Evolutionary conservation across 495 filamentous ascomycete genomes (phyloP).

Genomic region (Zalerion maritima): DNA sequence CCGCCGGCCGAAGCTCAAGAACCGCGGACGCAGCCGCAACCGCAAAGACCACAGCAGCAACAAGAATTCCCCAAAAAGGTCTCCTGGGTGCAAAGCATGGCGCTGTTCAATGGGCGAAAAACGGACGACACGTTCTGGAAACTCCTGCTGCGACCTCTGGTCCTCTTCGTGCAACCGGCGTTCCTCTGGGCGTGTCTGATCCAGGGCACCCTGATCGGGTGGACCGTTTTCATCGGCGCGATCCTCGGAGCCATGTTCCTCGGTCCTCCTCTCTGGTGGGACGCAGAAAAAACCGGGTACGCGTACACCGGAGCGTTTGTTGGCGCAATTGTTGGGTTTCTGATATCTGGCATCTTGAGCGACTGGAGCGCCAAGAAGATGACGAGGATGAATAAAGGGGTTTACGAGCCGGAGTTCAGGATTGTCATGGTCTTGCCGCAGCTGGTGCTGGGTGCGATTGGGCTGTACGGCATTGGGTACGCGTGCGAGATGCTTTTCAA

Average conservation of each 20-base stretch:
- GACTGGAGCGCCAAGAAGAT: constrained; percentile 58
- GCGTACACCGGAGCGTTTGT: constrained; percentile 79
- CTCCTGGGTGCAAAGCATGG: constrained; percentile 40
- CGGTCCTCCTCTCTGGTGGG: constrained; percentile 64
- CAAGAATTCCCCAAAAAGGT: constrained; percentile 23
- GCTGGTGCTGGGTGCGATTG: constrained; percentile 59
- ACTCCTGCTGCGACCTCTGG: constrained; percentile 45
- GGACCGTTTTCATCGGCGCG: constrained; percentile 89
- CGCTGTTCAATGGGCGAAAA: constrained; percentile 69
- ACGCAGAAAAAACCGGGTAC: constrained; percentile 72
- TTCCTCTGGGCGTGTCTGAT: constrained; percentile 84
- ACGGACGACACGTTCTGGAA: constrained; percentile 47
- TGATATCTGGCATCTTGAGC: constrained; percentile 54
- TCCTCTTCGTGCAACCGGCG: constrained; percentile 63
- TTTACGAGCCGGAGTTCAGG: constrained; percentile 87
- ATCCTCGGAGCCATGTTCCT: constrained; percentile 73
- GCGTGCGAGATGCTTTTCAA: constrained; percentile 39
- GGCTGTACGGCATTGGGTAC: constrained; percentile 71
- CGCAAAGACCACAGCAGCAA: constrained; percentile 1
- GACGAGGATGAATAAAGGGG: constrained; percentile 59
- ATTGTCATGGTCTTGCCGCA: constrained; percentile 71
- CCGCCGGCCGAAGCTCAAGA: too few species aligned
- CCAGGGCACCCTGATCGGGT: constrained; percentile 83
- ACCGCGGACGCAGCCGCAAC: neutral
- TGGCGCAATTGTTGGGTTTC: constrained; percentile 64